Evolutionary conservation across 805 yeast species (phyloP), one percentile per base, ranked within the genome.

Genomic region (Yarrowia osloensis): DNA sequence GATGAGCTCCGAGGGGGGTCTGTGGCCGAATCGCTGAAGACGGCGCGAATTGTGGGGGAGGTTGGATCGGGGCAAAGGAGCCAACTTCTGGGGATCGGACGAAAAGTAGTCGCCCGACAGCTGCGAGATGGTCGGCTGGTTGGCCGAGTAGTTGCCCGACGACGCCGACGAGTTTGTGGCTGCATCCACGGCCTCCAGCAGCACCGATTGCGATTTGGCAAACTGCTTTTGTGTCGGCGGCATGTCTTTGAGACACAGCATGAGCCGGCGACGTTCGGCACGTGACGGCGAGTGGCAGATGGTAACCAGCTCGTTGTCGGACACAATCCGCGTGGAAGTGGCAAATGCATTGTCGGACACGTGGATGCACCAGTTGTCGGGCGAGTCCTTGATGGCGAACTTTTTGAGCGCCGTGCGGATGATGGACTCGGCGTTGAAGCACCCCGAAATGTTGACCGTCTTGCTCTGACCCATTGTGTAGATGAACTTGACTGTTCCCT

Each of bases 1-100:
- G 69, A 94, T 95, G 71, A 93, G 83, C 74, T 91, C 96, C 68
- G 95, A 88, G 0, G 98, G 93, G 7, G 99, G 99, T 73, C 99
- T 82, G 76, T 91, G 97, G 26, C 96, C 96, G 11, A 71, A 70
- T 15, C 66, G 4, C 33, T 61, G 66, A 2, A 61, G 40, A 3
- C 66, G 21, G 8, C 66, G 39, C 15, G 66, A 61, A 12, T 44
- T 61, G 40, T 29, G 54, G 13, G 66, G 54, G 6, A 61, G 50
- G 29, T 40, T 66, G 44, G 59, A 31, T 11, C 42, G 62, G 22
- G 35, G 46, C 28, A 29, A 50, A 21, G 50, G 69, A n/a, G 35
- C 39, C 40, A 28, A 13, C 13, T 66, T 46, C 11, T 29, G 46
- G 55, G 44, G 55, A 21, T 44, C 62, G 7, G 59, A 15, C 6